Percentiles rank a stretch among this genome's conserved stretches.
phyloP scores from a whole-genome alignment of 352 stramenopile species.

The Pythium guiyangense region DNA sequence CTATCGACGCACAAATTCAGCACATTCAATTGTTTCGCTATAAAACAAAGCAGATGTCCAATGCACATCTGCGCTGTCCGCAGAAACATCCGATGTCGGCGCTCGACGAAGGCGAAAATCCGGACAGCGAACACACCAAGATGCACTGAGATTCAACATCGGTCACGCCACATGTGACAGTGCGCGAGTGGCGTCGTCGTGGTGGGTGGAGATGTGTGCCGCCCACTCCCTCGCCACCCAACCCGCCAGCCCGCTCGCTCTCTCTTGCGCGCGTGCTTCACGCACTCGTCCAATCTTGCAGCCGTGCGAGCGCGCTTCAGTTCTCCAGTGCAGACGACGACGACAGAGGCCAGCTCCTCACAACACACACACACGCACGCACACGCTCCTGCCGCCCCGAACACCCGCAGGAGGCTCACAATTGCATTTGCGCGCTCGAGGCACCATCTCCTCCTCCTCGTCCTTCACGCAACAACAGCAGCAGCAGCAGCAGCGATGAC shows the following conservation, averaged over 20 bases:
- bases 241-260: background rate
- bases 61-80: too few species aligned
- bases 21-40: too few species aligned
- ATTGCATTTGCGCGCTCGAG: slow-evolving; percentile 8
- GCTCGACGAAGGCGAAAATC: background rate
- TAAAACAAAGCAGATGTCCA: too few species aligned
- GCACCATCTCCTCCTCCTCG: background rate
- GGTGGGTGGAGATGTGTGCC: background rate
- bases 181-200: background rate
- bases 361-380: background rate
- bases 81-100: background rate
- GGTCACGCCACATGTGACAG: background rate
- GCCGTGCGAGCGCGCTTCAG: background rate
- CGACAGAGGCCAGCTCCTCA: background rate
- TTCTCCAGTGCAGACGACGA: background rate
- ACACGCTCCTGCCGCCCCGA: background rate
- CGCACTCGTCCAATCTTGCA: background rate
- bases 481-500: background rate
- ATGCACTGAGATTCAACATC: background rate
- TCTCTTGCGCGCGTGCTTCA: background rate
- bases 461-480: background rate
- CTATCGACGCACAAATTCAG: too few species aligned
- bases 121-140: background rate
- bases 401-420: background rate
- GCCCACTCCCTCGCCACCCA: background rate